Evolutionary conservation across 805 yeast species (phyloP), one percentile per base, ranked within the genome.

Genomic region (Cephaloascus fragrans): DNA sequence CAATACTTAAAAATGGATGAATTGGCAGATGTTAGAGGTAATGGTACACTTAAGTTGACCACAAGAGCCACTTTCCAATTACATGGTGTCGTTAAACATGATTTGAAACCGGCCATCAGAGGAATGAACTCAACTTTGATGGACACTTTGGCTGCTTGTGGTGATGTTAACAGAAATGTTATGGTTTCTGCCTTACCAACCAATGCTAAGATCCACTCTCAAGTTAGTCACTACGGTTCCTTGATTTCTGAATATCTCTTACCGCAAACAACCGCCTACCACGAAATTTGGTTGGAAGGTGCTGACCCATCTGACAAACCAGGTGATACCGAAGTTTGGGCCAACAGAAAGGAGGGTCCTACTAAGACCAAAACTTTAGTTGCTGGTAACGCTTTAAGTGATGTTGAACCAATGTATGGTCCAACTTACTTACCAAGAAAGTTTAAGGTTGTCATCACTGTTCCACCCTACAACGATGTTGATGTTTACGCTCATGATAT

Each of bases 91-190:
- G 84, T 90, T 42, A 90, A 90, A 65, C 87, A 81, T 60, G 75
- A 90, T 54, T 70, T 90, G 61, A 88, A 86, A 61, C 85, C 93
- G 8, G 80, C 95, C 1, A 87, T 90, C 48, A 81, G 95, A 67
- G 96, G 90, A 31, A 88, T 90, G 80, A 90, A 90, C 59, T 68
- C 94, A 15, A 83, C 80, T 4, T 72, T 90, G 51, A 73, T 90
- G 82, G 97, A 93, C 57, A 89, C 97, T 6, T 73, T 90, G 43
- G 97, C 95, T 43, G 97, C 97, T 1, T 90, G 97, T 71, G 97
- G 97, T 70, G 97, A 90, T 67, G 97, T 90, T 34, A 85, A 86
- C 67, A 83, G 97, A 75, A 90, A 90, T 56, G 96, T 90, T 34
- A 90, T 89, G 80, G 73, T 84, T 39, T 75, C 90, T 42, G 95